Conservation (phyloP, 306 rosid species). For the Glycine soja region DNA sequence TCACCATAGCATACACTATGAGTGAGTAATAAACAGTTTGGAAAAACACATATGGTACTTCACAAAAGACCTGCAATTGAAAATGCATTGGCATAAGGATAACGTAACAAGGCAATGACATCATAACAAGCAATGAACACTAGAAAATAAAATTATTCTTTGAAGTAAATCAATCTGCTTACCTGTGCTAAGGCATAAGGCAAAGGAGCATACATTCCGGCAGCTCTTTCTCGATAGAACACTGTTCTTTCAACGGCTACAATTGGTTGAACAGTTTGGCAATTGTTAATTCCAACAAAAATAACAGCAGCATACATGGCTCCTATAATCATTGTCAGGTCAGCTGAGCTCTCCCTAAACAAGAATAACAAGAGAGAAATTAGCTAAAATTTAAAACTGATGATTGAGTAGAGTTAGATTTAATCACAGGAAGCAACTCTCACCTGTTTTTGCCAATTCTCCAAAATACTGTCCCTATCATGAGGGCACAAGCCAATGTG, state of each 20-base stretch:
- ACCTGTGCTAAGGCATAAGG: conserved; percentile 98
- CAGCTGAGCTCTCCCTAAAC: conserved; percentile 63
- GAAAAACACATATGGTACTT: conserved; percentile 79
- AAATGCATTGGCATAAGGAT: conserved; percentile 23
- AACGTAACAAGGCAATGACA: conserved; percentile 29
- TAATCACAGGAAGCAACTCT: conserved; percentile 36
- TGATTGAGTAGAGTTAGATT: conserved; percentile 17
- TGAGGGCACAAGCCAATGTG: conserved; percentile 77
- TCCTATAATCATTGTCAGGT: conserved; percentile 75
- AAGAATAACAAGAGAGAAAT: conserved; percentile 34
- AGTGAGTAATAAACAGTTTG: conserved; percentile 77
- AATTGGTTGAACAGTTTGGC: conserved; percentile 90
- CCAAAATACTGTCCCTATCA: conserved; percentile 93
- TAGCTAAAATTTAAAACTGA: conserved; percentile 37
- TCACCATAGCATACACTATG: conserved; percentile 87
- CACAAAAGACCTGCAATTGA: conserved; percentile 71
- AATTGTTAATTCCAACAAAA: conserved; percentile 88
- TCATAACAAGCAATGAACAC: conserved; percentile 5
- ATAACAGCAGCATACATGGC: conserved; percentile 89
- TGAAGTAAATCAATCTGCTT: conserved; percentile 18
- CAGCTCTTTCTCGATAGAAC: conserved; percentile 93
- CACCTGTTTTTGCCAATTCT: conserved; percentile 74
- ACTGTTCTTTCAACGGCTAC: conserved; percentile 90
- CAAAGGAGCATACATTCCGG: conserved; percentile 94
- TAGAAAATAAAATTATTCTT: background rate